Percentiles rank a stretch among this genome's conserved stretches.
Conservation (phyloP, 2,329 filamentous ascomycete species). For the Fusarium sp. region DNA sequence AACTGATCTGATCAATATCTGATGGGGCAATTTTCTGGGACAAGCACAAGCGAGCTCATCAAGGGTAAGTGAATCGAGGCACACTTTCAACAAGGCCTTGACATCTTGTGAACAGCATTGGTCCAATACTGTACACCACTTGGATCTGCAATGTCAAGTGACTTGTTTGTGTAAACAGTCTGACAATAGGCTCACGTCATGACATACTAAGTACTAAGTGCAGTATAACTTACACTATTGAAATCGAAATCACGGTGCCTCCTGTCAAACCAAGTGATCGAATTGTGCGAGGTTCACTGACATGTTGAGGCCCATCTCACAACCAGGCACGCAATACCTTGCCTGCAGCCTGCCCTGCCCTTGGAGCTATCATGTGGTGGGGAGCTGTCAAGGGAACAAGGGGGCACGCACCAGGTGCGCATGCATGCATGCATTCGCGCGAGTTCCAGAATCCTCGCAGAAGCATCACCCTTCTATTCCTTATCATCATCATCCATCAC, state of each 20-base stretch:
- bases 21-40: neutral
- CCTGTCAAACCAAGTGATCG: neutral
- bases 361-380: conserved; percentile 29
- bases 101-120: neutral
- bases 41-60: conserved; percentile 3
- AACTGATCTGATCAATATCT: conserved; percentile 19
- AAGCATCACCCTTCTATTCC: conserved; percentile 14
- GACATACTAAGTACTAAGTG: no score
- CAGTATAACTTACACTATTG: neutral
- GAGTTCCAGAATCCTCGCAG: conserved; percentile 41
- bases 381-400: conserved; percentile 15
- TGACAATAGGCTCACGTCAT: neutral
- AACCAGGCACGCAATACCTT: conserved; percentile 19
- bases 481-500: neutral
- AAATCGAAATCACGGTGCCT: neutral
- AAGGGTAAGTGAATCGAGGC: neutral
- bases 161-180: neutral
- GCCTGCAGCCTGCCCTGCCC: neutral
- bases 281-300: neutral
- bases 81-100: neutral
- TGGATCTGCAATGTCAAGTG: neutral
- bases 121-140: neutral
- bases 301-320: neutral
- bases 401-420: neutral
- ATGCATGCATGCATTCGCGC: neutral